Conservation (phyloP, 352 stramenopile species). For the Phytophthora tentaculata region DNA sequence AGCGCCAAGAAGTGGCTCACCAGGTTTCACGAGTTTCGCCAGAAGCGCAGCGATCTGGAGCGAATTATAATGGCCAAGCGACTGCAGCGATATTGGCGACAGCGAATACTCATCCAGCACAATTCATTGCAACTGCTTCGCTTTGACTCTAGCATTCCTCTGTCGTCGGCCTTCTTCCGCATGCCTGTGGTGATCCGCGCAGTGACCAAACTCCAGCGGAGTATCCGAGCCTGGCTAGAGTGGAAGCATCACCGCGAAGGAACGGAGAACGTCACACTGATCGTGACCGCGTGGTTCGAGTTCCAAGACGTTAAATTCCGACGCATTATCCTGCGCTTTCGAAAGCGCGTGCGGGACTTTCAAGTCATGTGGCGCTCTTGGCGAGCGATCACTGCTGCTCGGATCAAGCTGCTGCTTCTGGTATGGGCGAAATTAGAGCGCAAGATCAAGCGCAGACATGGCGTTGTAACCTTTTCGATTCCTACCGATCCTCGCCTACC, state of each 20-base stretch:
- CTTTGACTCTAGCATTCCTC: conserved; percentile 26
- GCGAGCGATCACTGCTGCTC: conserved; percentile 72
- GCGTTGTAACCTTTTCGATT: conserved; percentile 29
- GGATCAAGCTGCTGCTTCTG: conserved; percentile 73
- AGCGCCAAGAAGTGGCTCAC: conserved; percentile 45
- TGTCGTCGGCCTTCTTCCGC: conserved; percentile 53
- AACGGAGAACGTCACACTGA: conserved; percentile 43
- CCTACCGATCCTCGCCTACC: background rate
- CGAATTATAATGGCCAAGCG: conserved; percentile 57
- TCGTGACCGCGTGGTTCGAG: conserved; percentile 79
- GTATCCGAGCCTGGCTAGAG: conserved; percentile 51
- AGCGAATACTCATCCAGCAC: conserved; percentile 30
- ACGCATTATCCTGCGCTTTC: conserved; percentile 77
- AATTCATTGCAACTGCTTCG: conserved; percentile 30
- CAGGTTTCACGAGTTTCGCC: conserved; percentile 52
- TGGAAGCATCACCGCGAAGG: conserved; percentile 32
- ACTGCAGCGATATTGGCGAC: conserved; percentile 65
- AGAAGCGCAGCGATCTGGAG: conserved; percentile 40
- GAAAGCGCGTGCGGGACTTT: conserved; percentile 76
- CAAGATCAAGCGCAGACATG: conserved; percentile 56
- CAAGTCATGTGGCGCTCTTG: conserved; percentile 78
- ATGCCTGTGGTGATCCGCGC: conserved; percentile 57
- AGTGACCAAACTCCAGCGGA: conserved; percentile 46
- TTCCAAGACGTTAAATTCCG: conserved; percentile 88
- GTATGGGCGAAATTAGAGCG: conserved; percentile 73